phyloP scores from a whole-genome alignment of 1,139 yeast species.

The Suhomyces choctaworum region DNA sequence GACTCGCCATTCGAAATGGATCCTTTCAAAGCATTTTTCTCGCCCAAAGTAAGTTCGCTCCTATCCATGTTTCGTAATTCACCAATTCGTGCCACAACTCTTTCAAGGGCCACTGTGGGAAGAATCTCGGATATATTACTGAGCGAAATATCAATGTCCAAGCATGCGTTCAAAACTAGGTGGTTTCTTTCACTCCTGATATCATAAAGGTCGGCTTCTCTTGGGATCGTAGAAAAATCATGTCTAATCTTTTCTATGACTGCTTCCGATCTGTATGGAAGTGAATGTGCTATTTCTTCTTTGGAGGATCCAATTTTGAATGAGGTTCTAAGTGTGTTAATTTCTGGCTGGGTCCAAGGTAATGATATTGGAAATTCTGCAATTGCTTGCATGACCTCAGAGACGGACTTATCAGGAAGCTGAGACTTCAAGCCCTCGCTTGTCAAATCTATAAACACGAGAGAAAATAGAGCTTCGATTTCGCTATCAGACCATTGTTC shows the following conservation, averaged over 20 bases:
- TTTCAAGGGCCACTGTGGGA: conserved; percentile 9
- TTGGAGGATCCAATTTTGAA: neutral
- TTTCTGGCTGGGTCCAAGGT: conserved; percentile 13
- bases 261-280: conserved; percentile 6
- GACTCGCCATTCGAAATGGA: conserved; percentile 2
- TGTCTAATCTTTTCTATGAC: conserved; percentile 1
- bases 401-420: neutral
- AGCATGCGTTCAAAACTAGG: neutral
- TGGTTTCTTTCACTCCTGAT: conserved; percentile 1
- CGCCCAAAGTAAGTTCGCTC: conserved; percentile 12
- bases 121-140: conserved; percentile 4
- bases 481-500: conserved; percentile 1
- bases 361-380: neutral
- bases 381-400: neutral
- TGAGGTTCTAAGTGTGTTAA: conserved; percentile 3
- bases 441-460: conserved; percentile 3
- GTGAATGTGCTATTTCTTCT: neutral
- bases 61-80: neutral
- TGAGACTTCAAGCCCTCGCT: neutral
- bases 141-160: conserved; percentile 11
- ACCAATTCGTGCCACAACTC: conserved; percentile 2
- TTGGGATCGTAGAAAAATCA: neutral
- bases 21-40: conserved; percentile 11
- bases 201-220: neutral
- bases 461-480: conserved; percentile 2